These are phyloP conservation scores for Smithsoniella earleae DNA, from an alignment of 163 green algal genomes.

Conservation along the genomic window DNA sequence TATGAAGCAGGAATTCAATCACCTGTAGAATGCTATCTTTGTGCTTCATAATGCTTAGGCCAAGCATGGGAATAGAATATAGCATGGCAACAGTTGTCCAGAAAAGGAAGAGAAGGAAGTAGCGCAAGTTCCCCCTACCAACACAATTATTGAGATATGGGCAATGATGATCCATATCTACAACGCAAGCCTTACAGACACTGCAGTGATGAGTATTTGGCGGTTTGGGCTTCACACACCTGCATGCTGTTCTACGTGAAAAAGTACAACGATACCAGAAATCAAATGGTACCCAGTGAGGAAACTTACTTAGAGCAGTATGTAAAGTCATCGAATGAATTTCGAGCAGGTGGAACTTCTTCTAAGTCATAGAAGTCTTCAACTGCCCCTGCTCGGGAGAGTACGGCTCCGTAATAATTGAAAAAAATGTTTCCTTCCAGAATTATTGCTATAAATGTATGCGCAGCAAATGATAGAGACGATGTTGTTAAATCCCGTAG, in stretches of 20 bases:
- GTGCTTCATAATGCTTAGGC: not conserved
- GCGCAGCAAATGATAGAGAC: not conserved
- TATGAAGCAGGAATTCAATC: not conserved
- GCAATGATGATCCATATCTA: constrained; percentile 59
- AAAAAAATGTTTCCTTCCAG: constrained; percentile 28
- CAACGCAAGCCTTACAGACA: constrained; percentile 42
- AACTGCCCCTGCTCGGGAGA: not conserved
- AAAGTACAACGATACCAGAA: not conserved
- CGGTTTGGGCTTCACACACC: constrained; percentile 37
- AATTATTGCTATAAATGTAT: not conserved
- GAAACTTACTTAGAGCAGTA: not conserved
- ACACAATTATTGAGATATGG: constrained; percentile 54
- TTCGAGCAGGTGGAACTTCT: not conserved
- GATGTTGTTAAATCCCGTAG: not conserved
- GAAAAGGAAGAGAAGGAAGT: constrained; percentile 51
- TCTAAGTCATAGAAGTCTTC: not conserved
- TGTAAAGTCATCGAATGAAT: constrained; percentile 5
- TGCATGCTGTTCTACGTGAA: constrained; percentile 11
- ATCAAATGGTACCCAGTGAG: constrained; percentile 23
- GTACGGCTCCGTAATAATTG: constrained; percentile 28
- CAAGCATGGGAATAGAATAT: constrained; percentile 33
- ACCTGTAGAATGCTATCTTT: not conserved
- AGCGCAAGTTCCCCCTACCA: constrained; percentile 43
- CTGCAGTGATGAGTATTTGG: constrained; percentile 48
- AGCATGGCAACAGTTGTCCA: constrained; percentile 34